Conservation (phyloP, 2,329 filamentous ascomycete species). For the Chaetomium strumarium region DNA sequence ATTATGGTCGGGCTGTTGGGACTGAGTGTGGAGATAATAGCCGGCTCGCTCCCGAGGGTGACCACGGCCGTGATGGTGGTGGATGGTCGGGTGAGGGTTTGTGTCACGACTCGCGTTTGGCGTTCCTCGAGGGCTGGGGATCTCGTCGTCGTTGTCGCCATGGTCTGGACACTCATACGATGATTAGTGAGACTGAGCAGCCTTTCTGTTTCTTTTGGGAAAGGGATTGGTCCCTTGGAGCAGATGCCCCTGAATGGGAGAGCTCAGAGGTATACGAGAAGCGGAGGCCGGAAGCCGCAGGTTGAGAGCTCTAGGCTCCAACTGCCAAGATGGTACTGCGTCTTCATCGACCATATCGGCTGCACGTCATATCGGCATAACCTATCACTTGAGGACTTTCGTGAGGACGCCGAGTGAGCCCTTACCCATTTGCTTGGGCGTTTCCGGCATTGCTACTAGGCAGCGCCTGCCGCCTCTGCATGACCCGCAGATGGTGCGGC, state of each 20-base stretch:
- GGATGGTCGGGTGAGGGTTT: conserved; percentile 31
- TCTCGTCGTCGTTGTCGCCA: background rate
- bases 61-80: conserved; percentile 35
- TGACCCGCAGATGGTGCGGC: background rate
- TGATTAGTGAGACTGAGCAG: background rate
- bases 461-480: conserved; percentile 7
- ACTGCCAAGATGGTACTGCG: conserved; percentile 5
- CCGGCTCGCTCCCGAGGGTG: conserved; percentile 26
- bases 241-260: no score
- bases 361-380: conserved; percentile 3
- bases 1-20: conserved; percentile 11
- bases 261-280: background rate
- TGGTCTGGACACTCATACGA: background rate
- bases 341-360: background rate
- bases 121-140: conserved; percentile 4
- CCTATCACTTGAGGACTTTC: background rate
- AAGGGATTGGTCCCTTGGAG: no score
- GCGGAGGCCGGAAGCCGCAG: no score
- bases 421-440: conserved; percentile 5
- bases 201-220: no score
- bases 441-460: conserved; percentile 1
- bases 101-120: conserved; percentile 30
- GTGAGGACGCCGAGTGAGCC: background rate
- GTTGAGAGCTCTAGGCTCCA: background rate
- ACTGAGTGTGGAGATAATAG: conserved; percentile 13